Evolutionary conservation across 805 yeast genomes (phyloP), one percentile per base, ranked within the genome.

Genomic region (Wickerhamiella bombiphila): DNA sequence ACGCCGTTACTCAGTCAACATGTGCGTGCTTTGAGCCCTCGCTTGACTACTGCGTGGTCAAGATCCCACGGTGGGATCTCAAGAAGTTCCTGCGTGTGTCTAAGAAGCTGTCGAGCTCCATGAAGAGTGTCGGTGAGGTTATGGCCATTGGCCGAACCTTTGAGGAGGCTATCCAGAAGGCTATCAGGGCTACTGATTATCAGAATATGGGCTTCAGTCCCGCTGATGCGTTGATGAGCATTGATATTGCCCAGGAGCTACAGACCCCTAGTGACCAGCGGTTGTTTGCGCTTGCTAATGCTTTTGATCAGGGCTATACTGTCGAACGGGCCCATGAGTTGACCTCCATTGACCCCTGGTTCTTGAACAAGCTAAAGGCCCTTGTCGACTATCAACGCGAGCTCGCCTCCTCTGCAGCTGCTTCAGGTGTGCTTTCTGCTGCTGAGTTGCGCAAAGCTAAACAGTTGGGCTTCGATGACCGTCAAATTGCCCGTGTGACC

Each of bases 111-210:
- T 79, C 91, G 7, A 85, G 96, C 2, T 75, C 94, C 22, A 88
- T 88, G 98, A 88, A 88, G 65, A 85, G 96, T 44, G 97, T 88
- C 48, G 98, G 98, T 68, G 98, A 88, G 61, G 97, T 91, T 37
- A 88, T 88, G 98, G 72, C 88, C 49, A 82, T 88, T 55, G 98
- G 98, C 55, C 72, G 98, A 60, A 88, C 93, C 20, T 88, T 88
- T 50, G 98, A 88, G 63, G 98, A 88, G 59, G 94, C 96, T 7
- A 81, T 88, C 47, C 98, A 91, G 61, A 88, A 88, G 65, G 98
- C 97, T 41, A 85, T 91, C 49, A 73, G 98, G 61, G 80, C 94
- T 14, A 85, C 94, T 24, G 98, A 91, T 57, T 88, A 91, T 61
- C 93, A 80, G 46, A 91, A 91, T 68, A 66, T 85, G 51, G 99